These are phyloP conservation scores for Chytriomyces confervae DNA, from an alignment of 192 early-diverging fungal species.

Conservation along the genomic window DNA sequence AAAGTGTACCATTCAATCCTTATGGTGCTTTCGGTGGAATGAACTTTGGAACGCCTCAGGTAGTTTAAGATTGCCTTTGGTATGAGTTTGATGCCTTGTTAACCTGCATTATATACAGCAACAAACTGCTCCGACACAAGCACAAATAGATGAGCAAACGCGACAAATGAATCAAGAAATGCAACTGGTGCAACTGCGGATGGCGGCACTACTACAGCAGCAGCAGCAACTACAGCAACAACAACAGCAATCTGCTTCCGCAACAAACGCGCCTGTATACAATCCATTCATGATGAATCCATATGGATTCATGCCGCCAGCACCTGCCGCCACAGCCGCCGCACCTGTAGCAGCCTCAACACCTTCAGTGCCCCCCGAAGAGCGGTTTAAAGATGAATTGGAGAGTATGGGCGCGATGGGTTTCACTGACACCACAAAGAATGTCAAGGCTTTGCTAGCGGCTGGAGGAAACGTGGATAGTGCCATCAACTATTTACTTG, in stretches of 20 bases:
- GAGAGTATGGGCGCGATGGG: constrained; percentile 83
- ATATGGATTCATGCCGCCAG: constrained; percentile 1
- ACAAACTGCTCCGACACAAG: background rate
- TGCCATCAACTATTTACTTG: constrained; percentile 76
- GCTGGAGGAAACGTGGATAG: constrained; percentile 81
- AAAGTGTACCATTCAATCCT: background rate
- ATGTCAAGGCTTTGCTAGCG: constrained; percentile 76
- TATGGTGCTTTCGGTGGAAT: background rate
- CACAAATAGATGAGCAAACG: background rate
- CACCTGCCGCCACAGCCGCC: constrained; percentile 18
- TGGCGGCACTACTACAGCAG: background rate
- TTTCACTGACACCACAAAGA: constrained; percentile 77
- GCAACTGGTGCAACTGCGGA: constrained; percentile 15
- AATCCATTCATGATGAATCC: constrained; percentile 24
- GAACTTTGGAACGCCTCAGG: background rate
- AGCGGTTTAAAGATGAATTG: constrained; percentile 70
- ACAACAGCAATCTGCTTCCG: background rate
- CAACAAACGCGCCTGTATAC: background rate
- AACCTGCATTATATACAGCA: background rate
- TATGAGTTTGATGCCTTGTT: background rate
- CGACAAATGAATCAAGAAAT: constrained; percentile 20
- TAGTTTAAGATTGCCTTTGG: background rate
- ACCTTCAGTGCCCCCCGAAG: constrained; percentile 77
- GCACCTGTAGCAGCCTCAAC: constrained; percentile 43
- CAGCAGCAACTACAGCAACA: constrained; percentile 16